Base-by-base conservation (phyloP, 1,284 basidiomycete species). In the Trichosporon sp. region DNA sequence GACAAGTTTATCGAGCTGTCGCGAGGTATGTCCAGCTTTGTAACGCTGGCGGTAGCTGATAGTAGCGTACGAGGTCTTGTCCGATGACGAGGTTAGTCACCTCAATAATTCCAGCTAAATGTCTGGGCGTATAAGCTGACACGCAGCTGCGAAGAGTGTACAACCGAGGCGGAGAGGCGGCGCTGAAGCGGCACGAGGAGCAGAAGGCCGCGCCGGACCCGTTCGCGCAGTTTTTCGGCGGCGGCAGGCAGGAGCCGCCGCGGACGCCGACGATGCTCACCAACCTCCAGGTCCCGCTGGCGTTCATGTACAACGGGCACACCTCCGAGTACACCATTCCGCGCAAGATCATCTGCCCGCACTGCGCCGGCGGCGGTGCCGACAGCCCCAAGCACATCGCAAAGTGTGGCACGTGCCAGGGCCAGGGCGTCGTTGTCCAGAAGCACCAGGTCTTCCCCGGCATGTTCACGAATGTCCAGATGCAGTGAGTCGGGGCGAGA, bases 391-490 rank as follows among this genome's bases (percentile, higher is more conserved):
- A 86, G 12, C 93, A 97, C 78, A 91, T 98, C 34, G 90, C 93
- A 74, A 87, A 87, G 21, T 98, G 95, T 78, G 80, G 87, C 3
- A 87, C 87, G 11, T 98, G 95, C 79, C 87, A 88, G 62, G 95
- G 95, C n/a, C 86, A 89, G 68, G 95, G 95, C 51, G 87, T 95
- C 68, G 90, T 91, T 76, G 82, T 96, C 32, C 87, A 90, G 68
- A 90, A 93, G 68, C 93, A 96, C 80, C 95, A 95, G 85, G 92
- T 98, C 73, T 94, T 95, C 86, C 93, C 94, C 1, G 93, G 93
- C 25, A 95, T 96, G 93, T 92, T 91, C 76, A 91, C 80, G 18
- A 83, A 83, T 68, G 78, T 83, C 11, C 81, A 83, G 74, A 78
- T 81, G 75, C 73, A 76, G 80, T 84, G 71, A 75, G 83, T 80